Evolutionary conservation across 768 basidiomycete species (phyloP).

Genomic region (Melanogaster broomeanus): DNA sequence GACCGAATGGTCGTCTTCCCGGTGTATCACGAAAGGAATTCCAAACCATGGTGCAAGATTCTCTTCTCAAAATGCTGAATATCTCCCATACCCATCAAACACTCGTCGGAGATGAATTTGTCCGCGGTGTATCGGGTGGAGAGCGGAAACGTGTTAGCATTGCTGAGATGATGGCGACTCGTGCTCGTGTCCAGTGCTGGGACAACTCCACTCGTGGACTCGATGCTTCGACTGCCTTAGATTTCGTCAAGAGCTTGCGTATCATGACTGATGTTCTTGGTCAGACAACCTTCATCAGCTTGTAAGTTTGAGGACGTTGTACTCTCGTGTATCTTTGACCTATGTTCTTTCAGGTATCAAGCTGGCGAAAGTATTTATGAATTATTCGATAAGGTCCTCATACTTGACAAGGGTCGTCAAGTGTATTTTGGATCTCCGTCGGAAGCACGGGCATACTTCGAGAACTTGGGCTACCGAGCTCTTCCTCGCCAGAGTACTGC

Average conservation of each 20-base stretch:
- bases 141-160: constrained; percentile 83
- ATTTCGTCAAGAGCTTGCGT: constrained; percentile 78
- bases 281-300: constrained; percentile 77
- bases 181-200: constrained; percentile 80
- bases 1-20: constrained; percentile 70
- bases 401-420: constrained; percentile 79
- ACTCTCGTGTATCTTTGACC: constrained; percentile 1
- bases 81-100: constrained; percentile 79
- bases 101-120: constrained; percentile 84
- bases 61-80: constrained; percentile 77
- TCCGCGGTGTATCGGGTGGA: constrained; percentile 79
- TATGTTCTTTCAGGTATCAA: constrained; percentile 55
- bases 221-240: constrained; percentile 86
- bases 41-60: constrained; percentile 54
- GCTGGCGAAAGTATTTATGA: constrained; percentile 79
- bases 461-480: constrained; percentile 67
- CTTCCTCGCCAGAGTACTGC: constrained; percentile 84
- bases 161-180: constrained; percentile 84
- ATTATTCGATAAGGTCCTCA: constrained; percentile 85
- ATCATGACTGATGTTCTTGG: constrained; percentile 83
- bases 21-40: constrained; percentile 64
- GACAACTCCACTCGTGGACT: constrained; percentile 82
- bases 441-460: constrained; percentile 79
- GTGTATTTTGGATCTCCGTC: constrained; percentile 78
- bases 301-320: constrained; percentile 42